phyloP scores from a whole-genome alignment of 495 filamentous ascomycete species.

The Beverwykella pulmonaria region DNA sequence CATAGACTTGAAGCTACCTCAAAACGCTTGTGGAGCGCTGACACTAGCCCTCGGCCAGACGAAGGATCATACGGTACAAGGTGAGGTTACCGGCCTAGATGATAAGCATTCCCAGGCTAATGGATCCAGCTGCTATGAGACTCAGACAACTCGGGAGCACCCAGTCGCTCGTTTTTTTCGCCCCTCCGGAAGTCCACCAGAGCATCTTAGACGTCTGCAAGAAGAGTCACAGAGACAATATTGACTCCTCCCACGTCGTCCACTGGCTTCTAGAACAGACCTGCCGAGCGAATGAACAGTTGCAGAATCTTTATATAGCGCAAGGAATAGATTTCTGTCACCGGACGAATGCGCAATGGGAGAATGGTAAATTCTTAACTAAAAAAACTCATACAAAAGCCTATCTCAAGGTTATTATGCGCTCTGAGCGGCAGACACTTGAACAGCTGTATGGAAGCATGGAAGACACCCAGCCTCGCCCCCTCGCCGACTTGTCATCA shows the following conservation, averaged over 20 bases:
- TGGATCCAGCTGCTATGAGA: conserved; percentile 34
- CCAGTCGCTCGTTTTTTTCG: conserved; percentile 45
- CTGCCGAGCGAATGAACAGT: conserved; percentile 57
- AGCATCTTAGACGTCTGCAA: conserved; percentile 43
- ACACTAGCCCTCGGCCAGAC: conserved; percentile 66
- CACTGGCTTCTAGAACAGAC: conserved; percentile 65
- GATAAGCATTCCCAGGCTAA: not conserved
- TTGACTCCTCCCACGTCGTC: conserved; percentile 58
- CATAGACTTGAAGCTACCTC: conserved; percentile 68
- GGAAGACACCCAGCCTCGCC: not conserved
- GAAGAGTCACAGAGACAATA: not conserved
- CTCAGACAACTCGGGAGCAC: conserved; percentile 28
- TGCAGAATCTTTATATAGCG: conserved; percentile 58
- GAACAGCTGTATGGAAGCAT: conserved; percentile 45
- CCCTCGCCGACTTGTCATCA: not conserved
- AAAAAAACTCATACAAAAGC: not conserved
- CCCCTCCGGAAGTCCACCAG: conserved; percentile 53
- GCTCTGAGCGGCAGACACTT: conserved; percentile 44
- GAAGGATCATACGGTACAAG: conserved; percentile 71
- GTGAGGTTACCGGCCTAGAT: not conserved
- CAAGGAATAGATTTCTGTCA: conserved; percentile 62
- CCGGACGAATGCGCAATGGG: conserved; percentile 25
- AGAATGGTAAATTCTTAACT: not conserved
- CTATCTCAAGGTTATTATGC: not conserved
- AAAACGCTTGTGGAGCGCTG: conserved; percentile 62